Conservation (phyloP, 192 early-diverging fungal species). For the Oehlia diaphana region DNA sequence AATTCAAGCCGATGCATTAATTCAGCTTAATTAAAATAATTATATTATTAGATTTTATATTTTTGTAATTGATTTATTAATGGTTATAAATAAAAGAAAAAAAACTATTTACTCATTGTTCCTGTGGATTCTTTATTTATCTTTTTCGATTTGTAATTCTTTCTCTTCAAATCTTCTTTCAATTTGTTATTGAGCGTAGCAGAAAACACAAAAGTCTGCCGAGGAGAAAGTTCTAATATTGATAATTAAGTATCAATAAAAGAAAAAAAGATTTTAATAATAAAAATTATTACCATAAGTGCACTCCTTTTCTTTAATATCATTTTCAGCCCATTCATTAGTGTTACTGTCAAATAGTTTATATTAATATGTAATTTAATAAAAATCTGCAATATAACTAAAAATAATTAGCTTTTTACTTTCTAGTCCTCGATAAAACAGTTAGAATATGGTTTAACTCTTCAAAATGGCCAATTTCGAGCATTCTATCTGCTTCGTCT, state of each 20-base stretch:
- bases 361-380: not conserved
- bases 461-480: constrained; percentile 76
- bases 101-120: constrained; percentile 22
- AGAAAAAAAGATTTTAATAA: not conserved
- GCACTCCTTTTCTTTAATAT: constrained; percentile 1
- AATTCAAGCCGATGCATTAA: constrained; percentile 77
- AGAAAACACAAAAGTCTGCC: constrained; percentile 93
- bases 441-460: constrained; percentile 69
- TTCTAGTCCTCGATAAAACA: constrained; percentile 45
- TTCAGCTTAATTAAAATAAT: constrained; percentile 48
- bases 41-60: too few relatives aligned
- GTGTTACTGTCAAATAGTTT: constrained; percentile 8
- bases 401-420: constrained; percentile 23
- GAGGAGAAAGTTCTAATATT: constrained; percentile 34
- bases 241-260: constrained; percentile 20
- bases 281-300: not conserved
- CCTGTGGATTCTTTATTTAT: not conserved
- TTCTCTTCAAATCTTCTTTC: constrained; percentile 49
- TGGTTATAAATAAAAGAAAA: not conserved
- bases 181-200: constrained; percentile 75
- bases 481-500: constrained; percentile 85
- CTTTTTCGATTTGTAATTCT: constrained; percentile 27
- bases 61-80: not conserved
- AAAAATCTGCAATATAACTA: constrained; percentile 6
- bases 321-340: constrained; percentile 38